Base-by-base conservation (phyloP, 169 alveolate genomes). In the Cystoisospora suis region DNA sequence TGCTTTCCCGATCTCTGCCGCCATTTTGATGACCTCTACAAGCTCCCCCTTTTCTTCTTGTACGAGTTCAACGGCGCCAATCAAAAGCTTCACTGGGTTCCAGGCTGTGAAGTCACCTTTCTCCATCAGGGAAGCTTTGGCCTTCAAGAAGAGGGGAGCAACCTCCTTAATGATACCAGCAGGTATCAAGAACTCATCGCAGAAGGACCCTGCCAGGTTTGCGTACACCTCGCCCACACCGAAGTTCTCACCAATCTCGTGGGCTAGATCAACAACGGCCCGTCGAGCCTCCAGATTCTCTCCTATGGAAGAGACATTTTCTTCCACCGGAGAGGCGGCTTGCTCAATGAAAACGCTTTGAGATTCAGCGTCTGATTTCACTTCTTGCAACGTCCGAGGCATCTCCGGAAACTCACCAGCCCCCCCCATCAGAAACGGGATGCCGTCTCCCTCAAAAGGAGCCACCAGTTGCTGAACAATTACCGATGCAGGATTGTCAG, bases 401-500 rank as follows among this genome's bases (percentile, higher is more conserved):
- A 20, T 4, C 79, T 44, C 17, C 29, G 79, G 79, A n/a, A 0
- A 20, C 29, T 65, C 36, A 29, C 44, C 42, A 65, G 79, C 42
- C 12, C 6, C 79, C 17, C 79, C 79, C 42, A 65, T 29, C 4
- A 72, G 56, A 72, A 72, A 36, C 9, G 83, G 83, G 3, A 72
- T 72, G 2, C 83, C 83, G 12, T 42, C 83, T 6, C 83, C 83
- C 23, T 72, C 83, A 32, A 72, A 40, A 29, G 83, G 83, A 72
- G 58, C 83, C 56, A 72, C 58, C 0, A 72, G 32, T 38, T 72
- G 83, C 83, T 36, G 47, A 34, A 72, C 32, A 23, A 72, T 72
- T 38, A 40, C 83, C 27, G 83, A 72, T 9, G 83, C 83, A 36
- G 83, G 83, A 56, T 72, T 72, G 34, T 72, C 83, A 6, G 83